Percentiles rank a stretch among this genome's conserved stretches.
Conservation (phyloP, 169 alveolate genomes). For the Eimeria acervulina region DNA sequence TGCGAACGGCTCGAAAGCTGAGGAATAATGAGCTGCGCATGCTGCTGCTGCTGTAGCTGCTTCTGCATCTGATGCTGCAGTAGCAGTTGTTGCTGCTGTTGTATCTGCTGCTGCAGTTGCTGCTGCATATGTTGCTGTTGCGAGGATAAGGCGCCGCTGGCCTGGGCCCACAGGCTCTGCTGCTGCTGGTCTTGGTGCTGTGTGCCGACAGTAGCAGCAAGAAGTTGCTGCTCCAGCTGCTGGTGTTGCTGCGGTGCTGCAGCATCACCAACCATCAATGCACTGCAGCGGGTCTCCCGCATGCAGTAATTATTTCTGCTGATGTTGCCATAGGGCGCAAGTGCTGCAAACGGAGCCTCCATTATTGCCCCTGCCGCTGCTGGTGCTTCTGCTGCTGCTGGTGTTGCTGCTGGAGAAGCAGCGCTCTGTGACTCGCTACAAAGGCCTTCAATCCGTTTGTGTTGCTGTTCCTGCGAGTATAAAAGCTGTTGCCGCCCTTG, state of each 20-base stretch:
- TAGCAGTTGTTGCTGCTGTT: not conserved
- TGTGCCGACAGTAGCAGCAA: not conserved
- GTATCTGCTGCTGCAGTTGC: not conserved
- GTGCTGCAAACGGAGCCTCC: not conserved
- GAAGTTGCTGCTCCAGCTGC: not conserved
- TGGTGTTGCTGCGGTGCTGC: not conserved
- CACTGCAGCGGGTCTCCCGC: not conserved
- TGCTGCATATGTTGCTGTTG: conserved; percentile 2
- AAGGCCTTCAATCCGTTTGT: not conserved
- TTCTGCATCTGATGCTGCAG: not conserved
- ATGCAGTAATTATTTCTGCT: not conserved
- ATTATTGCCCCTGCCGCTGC: conserved; percentile 24
- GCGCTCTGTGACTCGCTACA: not conserved
- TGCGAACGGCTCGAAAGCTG: not conserved
- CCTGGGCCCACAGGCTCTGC: not conserved
- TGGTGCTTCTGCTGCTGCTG: conserved; percentile 6
- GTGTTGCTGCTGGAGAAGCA: conserved; percentile 7
- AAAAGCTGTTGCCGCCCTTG: not conserved
- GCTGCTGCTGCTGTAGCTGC: no score
- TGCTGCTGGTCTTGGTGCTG: conserved; percentile 18
- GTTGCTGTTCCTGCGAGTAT: conserved; percentile 3
- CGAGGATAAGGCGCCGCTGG: not conserved
- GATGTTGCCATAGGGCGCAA: not conserved
- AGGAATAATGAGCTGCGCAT: not conserved
- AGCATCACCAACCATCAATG: not conserved